Conservation (phyloP, 2,329 filamentous ascomycete genomes). For the Trichoderma endophyticum region DNA sequence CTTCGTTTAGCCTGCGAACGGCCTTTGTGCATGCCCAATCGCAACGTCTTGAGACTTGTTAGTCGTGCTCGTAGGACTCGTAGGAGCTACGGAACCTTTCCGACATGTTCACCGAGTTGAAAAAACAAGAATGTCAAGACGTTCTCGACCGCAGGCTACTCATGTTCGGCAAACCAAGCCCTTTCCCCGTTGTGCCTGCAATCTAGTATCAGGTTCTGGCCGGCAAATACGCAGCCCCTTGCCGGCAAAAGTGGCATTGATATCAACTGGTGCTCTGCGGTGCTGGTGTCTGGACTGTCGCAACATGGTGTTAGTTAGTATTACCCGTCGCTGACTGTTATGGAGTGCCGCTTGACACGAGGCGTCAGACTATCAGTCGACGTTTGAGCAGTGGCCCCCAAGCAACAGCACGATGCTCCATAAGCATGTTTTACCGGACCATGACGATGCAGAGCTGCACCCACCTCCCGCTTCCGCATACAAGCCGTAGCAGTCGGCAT, state of each 20-base stretch:
- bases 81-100: not conserved
- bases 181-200: not conserved
- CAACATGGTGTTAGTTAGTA: not conserved
- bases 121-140: not conserved
- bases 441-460: not conserved
- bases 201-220: not conserved
- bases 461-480: not conserved
- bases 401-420: not conserved
- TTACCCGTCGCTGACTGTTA: not conserved
- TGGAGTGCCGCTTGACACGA: not conserved
- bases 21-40: conserved; percentile 1
- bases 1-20: not conserved
- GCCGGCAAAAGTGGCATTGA: not conserved
- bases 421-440: not conserved
- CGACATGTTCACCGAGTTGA: not conserved
- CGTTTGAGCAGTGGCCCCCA: not conserved
- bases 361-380: conserved; percentile 8
- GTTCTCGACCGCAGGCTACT: not conserved
- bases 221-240: not conserved
- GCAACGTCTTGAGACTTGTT: not conserved
- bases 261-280: not conserved
- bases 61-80: not conserved
- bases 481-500: not conserved
- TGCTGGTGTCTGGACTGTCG: not conserved
- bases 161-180: not conserved